Conservation (phyloP, 352 stramenopile genomes). For the Blastocystis sp. region DNA sequence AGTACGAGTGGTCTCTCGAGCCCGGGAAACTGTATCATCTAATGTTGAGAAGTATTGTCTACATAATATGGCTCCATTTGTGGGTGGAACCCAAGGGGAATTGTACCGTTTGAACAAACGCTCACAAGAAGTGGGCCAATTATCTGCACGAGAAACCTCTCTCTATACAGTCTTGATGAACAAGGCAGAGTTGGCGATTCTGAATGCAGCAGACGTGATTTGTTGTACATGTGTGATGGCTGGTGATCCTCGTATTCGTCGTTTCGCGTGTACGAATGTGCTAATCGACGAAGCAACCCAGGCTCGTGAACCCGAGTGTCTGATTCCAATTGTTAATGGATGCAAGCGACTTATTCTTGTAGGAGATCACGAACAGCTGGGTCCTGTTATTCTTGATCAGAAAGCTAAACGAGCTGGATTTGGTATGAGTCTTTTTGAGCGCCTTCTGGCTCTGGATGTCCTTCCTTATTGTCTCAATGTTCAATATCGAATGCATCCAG, state of each 20-base stretch:
- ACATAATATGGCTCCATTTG: slow-evolving; percentile 87
- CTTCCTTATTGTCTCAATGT: slow-evolving; percentile 93
- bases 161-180: slow-evolving; percentile 75
- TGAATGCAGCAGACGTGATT: slow-evolving; percentile 96
- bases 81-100: slow-evolving; percentile 28
- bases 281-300: slow-evolving; percentile 99
- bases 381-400: slow-evolving; percentile 97
- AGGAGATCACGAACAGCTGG: slow-evolving; percentile 95
- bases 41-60: slow-evolving; percentile 94
- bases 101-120: slow-evolving; percentile 14
- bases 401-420: slow-evolving; percentile 91
- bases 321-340: slow-evolving; percentile 97
- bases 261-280: slow-evolving; percentile 96
- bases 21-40: slow-evolving; percentile 83
- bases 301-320: slow-evolving; percentile 94
- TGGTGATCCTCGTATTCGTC: slow-evolving; percentile 91
- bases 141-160: slow-evolving; percentile 29
- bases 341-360: slow-evolving; percentile 98
- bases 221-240: slow-evolving; percentile 97
- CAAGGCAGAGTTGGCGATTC: slow-evolving; percentile 89
- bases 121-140: slow-evolving; percentile 56
- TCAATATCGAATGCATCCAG: slow-evolving; percentile 99
- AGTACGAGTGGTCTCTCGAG: slow-evolving; percentile 94
- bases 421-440: slow-evolving; percentile 95
- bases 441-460: slow-evolving; percentile 89